Percentiles rank a stretch among this genome's conserved stretches.
phyloP scores from a whole-genome alignment of 2,329 filamentous ascomycete species.

The Venturia aucupariae region DNA sequence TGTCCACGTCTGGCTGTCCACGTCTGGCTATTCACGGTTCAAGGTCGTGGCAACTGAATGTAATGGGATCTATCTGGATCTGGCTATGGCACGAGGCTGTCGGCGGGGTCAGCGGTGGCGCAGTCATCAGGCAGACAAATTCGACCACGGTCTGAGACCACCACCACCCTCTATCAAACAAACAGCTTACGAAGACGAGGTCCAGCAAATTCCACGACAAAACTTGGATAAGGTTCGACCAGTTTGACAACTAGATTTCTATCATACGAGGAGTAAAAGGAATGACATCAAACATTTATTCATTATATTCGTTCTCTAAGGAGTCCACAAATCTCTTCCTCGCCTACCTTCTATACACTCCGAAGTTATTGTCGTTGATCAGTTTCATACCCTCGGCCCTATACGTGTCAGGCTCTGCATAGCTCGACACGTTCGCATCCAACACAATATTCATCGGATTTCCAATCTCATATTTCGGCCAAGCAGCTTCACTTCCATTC shows the following conservation, averaged over 20 bases:
- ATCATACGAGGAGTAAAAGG: too few species aligned
- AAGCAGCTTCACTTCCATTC: constrained; percentile 19
- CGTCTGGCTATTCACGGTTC: too few species aligned
- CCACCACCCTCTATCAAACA: neutral
- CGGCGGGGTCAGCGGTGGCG: neutral
- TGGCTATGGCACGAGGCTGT: neutral
- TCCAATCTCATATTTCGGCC: constrained; percentile 32
- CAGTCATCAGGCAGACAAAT: neutral
- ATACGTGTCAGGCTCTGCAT: constrained; percentile 35
- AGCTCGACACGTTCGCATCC: constrained; percentile 36
- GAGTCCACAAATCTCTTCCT: too few species aligned
- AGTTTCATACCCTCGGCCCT: constrained; percentile 36
- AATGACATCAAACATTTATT: too few species aligned
- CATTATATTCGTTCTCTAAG: neutral
- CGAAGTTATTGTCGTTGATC: constrained; percentile 26
- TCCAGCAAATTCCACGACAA: neutral
- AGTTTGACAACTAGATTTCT: too few species aligned
- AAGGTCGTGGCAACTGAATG: neutral
- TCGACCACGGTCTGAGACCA: neutral
- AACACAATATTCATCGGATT: constrained; percentile 36
- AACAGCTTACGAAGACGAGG: neutral
- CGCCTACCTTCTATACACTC: constrained; percentile 10
- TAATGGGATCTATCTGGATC: too few species aligned
- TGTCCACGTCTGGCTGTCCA: too few species aligned
- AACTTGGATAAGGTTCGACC: too few species aligned